A percentile compares a stretch with the other conserved stretches of the same genome.
Evolutionary conservation across 352 stramenopile genomes (phyloP).

Genomic region (Phytophthora multivora): DNA sequence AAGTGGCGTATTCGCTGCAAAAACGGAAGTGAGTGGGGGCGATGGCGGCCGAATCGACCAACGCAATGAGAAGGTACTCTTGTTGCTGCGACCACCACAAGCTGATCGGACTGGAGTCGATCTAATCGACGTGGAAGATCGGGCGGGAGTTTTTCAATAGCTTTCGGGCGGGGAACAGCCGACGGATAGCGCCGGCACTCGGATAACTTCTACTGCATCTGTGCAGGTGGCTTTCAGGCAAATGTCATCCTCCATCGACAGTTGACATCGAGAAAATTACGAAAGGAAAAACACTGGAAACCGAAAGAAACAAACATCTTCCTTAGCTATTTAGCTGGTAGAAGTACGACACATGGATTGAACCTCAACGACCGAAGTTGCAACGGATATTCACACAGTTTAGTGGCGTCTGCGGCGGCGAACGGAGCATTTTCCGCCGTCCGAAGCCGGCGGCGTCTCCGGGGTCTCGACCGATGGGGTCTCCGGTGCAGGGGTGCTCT

Average conservation of each 20-base stretch:
- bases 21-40: conserved; percentile 17
- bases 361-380: not conserved
- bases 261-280: not conserved
- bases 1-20: conserved; percentile 8
- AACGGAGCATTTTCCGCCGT: conserved; percentile 21
- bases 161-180: conserved; percentile 18
- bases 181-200: conserved; percentile 15
- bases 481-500: conserved; percentile 7
- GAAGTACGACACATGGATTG: conserved; percentile 10
- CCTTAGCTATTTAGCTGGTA: conserved; percentile 10
- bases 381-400: conserved; percentile 21
- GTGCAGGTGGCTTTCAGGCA: not conserved
- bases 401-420: conserved; percentile 24
- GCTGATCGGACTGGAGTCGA: not conserved
- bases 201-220: conserved; percentile 11
- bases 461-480: conserved; percentile 22
- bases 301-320: conserved; percentile 11
- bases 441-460: conserved; percentile 1
- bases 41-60: not conserved
- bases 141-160: conserved; percentile 12
- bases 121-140: conserved; percentile 19
- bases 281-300: not conserved
- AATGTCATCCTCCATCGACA: not conserved
- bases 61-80: conserved; percentile 8
- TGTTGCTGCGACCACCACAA: conserved; percentile 19